A percentile compares a stretch with the other conserved stretches of the same genome.
Evolutionary conservation across 257 asterid genomes (phyloP).

Genomic region (Voacanga thouarsii): DNA sequence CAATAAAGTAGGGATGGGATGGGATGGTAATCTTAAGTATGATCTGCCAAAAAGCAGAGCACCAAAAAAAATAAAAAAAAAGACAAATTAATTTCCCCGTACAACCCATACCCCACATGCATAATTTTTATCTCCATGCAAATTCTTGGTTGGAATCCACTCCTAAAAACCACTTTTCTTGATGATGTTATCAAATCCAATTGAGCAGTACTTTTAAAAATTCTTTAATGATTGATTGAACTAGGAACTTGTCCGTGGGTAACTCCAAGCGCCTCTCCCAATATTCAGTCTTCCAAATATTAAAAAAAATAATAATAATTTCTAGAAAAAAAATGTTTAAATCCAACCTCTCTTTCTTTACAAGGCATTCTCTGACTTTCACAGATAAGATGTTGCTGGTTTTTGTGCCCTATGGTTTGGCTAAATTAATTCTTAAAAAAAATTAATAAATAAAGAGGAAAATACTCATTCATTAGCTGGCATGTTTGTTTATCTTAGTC

Average conservation of each 20-base stretch:
- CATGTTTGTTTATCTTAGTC: conserved; percentile 5
- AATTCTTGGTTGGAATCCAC: conserved; percentile 20
- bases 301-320: background rate
- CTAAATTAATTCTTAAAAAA: no score
- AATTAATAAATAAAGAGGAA: background rate
- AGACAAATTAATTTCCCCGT: background rate
- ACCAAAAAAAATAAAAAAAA: background rate
- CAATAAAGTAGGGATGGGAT: conserved; percentile 2
- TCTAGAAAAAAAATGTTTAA: background rate
- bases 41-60: background rate
- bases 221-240: conserved; percentile 8
- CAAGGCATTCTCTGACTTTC: conserved; percentile 29
- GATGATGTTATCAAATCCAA: conserved; percentile 27
- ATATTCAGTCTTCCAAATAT: background rate
- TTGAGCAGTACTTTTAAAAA: background rate
- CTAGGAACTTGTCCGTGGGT: conserved; percentile 6
- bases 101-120: background rate
- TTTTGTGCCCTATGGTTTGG: background rate
- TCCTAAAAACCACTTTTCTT: conserved; percentile 13
- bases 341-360: conserved; percentile 19
- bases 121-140: background rate
- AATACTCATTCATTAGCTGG: conserved; percentile 22
- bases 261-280: conserved; percentile 11
- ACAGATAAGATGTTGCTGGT: conserved; percentile 19
- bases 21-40: background rate